Conservation (phyloP, 768 basidiomycete genomes). For the Albatrellus ellisii region DNA sequence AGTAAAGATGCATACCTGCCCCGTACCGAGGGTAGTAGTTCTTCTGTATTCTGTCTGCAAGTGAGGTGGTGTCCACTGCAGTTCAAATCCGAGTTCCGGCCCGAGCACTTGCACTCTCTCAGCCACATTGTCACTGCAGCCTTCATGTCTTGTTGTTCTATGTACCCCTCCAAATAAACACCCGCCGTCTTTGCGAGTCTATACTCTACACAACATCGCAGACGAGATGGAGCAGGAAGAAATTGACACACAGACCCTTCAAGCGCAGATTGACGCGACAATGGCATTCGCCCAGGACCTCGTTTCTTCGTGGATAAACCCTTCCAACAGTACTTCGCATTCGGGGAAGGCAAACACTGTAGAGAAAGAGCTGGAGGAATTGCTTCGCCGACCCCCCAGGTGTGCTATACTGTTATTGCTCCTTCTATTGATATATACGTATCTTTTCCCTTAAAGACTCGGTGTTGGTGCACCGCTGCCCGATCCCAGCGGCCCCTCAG, state of each 20-base stretch:
- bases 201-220: too few relatives aligned
- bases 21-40: too few relatives aligned
- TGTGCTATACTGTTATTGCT: constrained; percentile 20
- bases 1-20: constrained; percentile 68
- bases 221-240: constrained; percentile 24
- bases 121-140: too few relatives aligned
- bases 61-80: too few relatives aligned
- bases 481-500: constrained; percentile 26
- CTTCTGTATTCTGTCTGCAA: too few relatives aligned
- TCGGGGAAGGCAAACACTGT: constrained; percentile 11
- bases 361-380: constrained; percentile 46
- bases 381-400: constrained; percentile 62
- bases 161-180: too few relatives aligned
- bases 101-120: too few relatives aligned
- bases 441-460: constrained; percentile 29
- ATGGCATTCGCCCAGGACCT: constrained; percentile 66
- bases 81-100: too few relatives aligned
- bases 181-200: too few relatives aligned
- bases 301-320: constrained; percentile 67
- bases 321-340: constrained; percentile 17
- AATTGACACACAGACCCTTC: constrained; percentile 53
- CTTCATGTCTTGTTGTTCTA: too few relatives aligned
- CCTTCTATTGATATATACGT: constrained; percentile 6
- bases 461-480: constrained; percentile 63
- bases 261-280: constrained; percentile 74